Base-by-base conservation (phyloP, 176 grass and related monocot genomes). In the Musa acuminata region DNA sequence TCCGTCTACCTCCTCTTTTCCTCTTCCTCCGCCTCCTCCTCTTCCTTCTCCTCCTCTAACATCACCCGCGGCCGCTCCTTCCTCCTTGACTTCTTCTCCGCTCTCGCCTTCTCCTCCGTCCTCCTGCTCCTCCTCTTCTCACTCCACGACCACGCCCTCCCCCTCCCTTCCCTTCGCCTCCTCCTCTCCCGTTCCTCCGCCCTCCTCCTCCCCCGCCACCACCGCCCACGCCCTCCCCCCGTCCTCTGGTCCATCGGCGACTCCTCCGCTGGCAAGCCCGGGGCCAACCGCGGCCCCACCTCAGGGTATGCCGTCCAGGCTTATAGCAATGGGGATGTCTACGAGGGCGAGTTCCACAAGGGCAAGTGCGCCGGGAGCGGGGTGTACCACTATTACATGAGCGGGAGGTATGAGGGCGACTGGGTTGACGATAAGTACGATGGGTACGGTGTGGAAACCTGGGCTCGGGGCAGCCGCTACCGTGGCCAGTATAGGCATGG, bases 331-430 rank as follows among this genome's bases (percentile, higher is more conserved):
- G 89, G 92, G 1, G 92, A 96, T 64, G 79, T 96, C 64, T 96
- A 92, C 79, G 92, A 96, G 85, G 92, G 92, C 51, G 89, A 96
- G 62, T 92, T 96, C 79, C 85, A 89, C 57, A 77, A 87, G 1
- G 84, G 87, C 1, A 87, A 90, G 4, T 85, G 87, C 84, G 85
- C 92, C 0, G 92, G 92, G 53, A 96, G 87, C 29, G 92, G 92
- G 75, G 87, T 96, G 5, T 96, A 96, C 80, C 87, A 92, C 78
- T 96, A 96, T 75, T 96, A 89, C 84, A 96, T 96, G 92, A 96
- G 92, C 81, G 92, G 92, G 55, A 85, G 92, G 67, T 96, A 96
- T 49, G 92, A 96, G 80, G 92, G 92, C 11, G 87, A 92, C 63
- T 96, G 92, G 92, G 69, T 92, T 49, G 89, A 92, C n/a, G 89